A percentile compares a stretch with the other conserved stretches of the same genome.
Evolutionary conservation across 768 basidiomycete species (phyloP).

Genomic region (Amanita subjunquillea): DNA sequence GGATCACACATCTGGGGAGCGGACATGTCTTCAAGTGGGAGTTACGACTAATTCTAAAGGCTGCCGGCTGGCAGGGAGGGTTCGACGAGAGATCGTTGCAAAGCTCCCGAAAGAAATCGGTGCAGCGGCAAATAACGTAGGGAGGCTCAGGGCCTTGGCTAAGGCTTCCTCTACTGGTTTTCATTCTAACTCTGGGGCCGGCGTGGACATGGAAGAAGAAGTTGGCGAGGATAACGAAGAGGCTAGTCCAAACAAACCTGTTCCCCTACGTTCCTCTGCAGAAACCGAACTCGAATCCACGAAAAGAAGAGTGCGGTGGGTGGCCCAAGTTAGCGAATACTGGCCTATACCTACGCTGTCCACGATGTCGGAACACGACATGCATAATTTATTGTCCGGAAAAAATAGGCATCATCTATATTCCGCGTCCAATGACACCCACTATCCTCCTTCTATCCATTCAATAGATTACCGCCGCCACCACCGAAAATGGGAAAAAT

Average conservation of each 20-base stretch:
- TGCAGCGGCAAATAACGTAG: conserved; percentile 63
- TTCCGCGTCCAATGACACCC: not conserved
- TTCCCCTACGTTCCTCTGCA: conserved; percentile 16
- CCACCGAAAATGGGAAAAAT: conserved; percentile 54
- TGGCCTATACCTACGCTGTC: conserved; percentile 81
- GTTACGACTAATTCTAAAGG: conserved; percentile 90
- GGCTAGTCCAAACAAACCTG: conserved; percentile 60
- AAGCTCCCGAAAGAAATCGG: conserved; percentile 66
- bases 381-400: conserved; percentile 51
- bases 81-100: conserved; percentile 76
- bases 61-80: conserved; percentile 70
- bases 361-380: conserved; percentile 52
- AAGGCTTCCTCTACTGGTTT: conserved; percentile 14
- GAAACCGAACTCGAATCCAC: conserved; percentile 35
- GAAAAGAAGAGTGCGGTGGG: conserved; percentile 78
- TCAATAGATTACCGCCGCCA: not conserved
- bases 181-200: not conserved
- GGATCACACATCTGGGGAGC: conserved; percentile 31
- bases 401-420: conserved; percentile 8
- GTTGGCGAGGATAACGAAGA: conserved; percentile 39
- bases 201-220: conserved; percentile 28
- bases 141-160: conserved; percentile 52
- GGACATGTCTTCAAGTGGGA: conserved; percentile 59
- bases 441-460: conserved; percentile 9
- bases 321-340: conserved; percentile 93